A percentile compares a stretch with the other conserved stretches of the same genome.
Evolutionary conservation across 345 rosid genomes (phyloP).

Genomic region (Triadica sebifera): DNA sequence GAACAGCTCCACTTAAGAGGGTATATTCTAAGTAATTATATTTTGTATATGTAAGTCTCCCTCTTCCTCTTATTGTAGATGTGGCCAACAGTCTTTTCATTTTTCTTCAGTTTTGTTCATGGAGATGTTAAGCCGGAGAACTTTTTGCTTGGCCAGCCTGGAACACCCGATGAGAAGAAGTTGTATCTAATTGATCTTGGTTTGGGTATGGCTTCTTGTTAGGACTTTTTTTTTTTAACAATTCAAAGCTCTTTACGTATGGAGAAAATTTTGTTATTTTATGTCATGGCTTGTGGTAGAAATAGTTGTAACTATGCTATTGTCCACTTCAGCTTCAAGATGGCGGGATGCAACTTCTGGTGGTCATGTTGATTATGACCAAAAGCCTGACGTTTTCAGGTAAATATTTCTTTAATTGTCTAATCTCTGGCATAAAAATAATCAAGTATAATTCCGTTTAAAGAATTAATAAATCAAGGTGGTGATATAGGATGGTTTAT

Average conservation of each 20-base stretch:
- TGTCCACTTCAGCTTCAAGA: constrained; percentile 19
- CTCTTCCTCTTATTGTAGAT: not conserved
- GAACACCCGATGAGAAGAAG: constrained; percentile 79
- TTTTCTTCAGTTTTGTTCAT: constrained; percentile 69
- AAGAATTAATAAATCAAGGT: not conserved
- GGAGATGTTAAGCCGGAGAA: constrained; percentile 97
- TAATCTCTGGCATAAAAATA: not conserved
- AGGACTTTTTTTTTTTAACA: not conserved
- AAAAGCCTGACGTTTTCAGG: constrained; percentile 33
- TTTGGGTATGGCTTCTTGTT: constrained; percentile 46
- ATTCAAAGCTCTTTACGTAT: not conserved
- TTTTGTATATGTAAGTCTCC: not conserved
- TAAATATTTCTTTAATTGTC: not conserved
- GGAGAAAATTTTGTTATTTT: not conserved
- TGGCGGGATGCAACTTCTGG: constrained; percentile 28
- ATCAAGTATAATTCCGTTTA: not conserved
- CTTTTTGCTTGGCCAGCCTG: constrained; percentile 87
- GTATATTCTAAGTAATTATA: not conserved
- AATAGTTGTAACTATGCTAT: constrained; percentile 14
- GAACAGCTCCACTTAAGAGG: constrained; percentile 29
- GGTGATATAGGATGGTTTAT: not conserved
- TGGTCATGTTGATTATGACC: constrained; percentile 25
- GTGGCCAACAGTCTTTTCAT: not conserved
- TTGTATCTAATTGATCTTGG: constrained; percentile 91
- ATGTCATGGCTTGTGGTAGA: constrained; percentile 5